Percentiles rank a stretch among this genome's conserved stretches.
Conservation (phyloP, 495 filamentous ascomycete species). For the Xanthoparmelia taractica region DNA sequence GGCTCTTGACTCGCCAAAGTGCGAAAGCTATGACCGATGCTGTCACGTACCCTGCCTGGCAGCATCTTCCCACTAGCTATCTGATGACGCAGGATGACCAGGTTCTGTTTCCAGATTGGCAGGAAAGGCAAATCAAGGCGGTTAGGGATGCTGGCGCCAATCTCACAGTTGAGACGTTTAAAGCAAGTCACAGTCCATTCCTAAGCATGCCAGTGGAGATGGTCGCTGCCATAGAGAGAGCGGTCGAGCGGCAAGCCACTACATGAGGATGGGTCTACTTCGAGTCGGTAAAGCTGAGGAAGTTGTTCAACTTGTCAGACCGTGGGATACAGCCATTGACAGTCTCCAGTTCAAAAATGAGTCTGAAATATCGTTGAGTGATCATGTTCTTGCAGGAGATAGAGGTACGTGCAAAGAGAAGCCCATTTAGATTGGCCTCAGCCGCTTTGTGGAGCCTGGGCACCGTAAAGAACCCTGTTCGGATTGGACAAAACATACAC, state of each 20-base stretch:
- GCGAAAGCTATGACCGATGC: slow-evolving; percentile 24
- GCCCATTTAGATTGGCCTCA: no score
- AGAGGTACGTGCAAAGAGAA: no score
- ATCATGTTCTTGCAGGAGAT: no score
- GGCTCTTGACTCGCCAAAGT: slow-evolving; percentile 31
- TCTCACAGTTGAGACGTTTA: slow-evolving; percentile 27
- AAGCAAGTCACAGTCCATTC: slow-evolving; percentile 32
- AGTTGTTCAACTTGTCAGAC: no score
- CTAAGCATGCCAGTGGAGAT: slow-evolving; percentile 28
- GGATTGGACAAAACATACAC: no score
- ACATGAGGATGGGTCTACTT: neutral
- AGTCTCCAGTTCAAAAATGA: no score
- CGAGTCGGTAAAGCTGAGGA: no score
- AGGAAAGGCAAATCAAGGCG: slow-evolving; percentile 33
- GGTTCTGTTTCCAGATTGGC: slow-evolving; percentile 31
- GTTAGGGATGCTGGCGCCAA: slow-evolving; percentile 26
- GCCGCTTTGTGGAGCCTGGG: no score
- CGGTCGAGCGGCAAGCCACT: neutral
- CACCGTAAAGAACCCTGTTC: no score
- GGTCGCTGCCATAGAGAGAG: slow-evolving; percentile 22
- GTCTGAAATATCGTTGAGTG: no score
- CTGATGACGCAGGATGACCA: slow-evolving; percentile 32
- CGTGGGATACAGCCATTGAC: no score
- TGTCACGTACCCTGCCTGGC: slow-evolving; percentile 32
- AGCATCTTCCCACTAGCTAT: slow-evolving; percentile 34